A percentile compares a stretch with the other conserved stretches of the same genome.
phyloP scores from a whole-genome alignment of 352 stramenopile species.

The Phytopythium helicoides region DNA sequence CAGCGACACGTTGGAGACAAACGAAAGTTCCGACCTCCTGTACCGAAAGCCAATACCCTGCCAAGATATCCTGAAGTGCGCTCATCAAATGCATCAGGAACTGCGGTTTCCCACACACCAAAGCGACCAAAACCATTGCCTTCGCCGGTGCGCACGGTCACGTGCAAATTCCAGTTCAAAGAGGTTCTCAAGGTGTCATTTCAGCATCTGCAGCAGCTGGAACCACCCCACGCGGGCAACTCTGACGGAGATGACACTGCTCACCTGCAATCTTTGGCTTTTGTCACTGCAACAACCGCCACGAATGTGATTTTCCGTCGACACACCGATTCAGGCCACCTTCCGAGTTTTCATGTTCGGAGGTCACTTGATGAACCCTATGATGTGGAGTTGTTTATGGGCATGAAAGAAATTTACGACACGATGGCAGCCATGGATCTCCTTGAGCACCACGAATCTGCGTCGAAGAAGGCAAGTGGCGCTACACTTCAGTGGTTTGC shows the following conservation, averaged over 20 bases:
- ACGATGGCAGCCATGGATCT: slow-evolving; percentile 26
- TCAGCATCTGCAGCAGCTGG: slow-evolving; percentile 15
- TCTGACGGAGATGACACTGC: not conserved
- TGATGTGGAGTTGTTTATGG: slow-evolving; percentile 11
- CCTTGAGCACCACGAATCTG: slow-evolving; percentile 12
- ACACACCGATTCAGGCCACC: slow-evolving; percentile 3
- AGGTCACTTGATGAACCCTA: slow-evolving; percentile 6
- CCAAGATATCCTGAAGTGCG: not conserved
- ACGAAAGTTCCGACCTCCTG: slow-evolving; percentile 1
- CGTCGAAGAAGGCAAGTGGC: slow-evolving; percentile 5
- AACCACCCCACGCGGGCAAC: not conserved
- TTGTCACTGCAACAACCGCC: slow-evolving; percentile 30
- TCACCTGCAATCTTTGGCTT: slow-evolving; percentile 10
- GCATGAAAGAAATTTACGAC: slow-evolving; percentile 31
- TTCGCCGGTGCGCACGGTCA: not conserved
- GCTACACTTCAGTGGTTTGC: slow-evolving; percentile 58
- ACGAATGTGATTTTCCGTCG: slow-evolving; percentile 23
- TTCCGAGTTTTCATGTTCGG: slow-evolving; percentile 5
- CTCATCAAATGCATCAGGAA: too few species aligned
- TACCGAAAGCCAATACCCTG: not conserved
- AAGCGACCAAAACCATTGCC: not conserved
- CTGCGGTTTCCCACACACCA: too few species aligned
- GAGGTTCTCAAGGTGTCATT: slow-evolving; percentile 57
- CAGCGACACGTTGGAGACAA: not conserved
- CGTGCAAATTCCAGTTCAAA: slow-evolving; percentile 12